Evolutionary conservation across 768 basidiomycete species (phyloP).

Genomic region (Leccinellum albellum): DNA sequence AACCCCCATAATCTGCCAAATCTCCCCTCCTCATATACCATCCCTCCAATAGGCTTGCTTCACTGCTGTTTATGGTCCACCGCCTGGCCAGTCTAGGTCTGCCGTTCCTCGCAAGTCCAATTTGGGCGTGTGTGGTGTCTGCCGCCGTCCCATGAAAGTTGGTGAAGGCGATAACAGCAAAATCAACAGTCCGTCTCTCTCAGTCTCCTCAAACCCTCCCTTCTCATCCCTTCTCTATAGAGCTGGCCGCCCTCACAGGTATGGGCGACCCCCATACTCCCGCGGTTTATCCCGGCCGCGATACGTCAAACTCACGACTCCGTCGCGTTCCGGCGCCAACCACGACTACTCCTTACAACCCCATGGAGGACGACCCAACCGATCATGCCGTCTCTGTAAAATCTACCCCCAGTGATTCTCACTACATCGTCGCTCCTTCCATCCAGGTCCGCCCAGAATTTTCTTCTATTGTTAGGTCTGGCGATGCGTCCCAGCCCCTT

Average conservation of each 20-base stretch:
- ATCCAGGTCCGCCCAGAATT: constrained; percentile 95
- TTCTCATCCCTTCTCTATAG: constrained; percentile 40
- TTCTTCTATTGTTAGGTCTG: constrained; percentile 68
- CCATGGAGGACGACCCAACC: constrained; percentile 82
- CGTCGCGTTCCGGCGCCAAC: constrained; percentile 21
- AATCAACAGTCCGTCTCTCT: constrained; percentile 73
- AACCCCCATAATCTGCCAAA: constrained; percentile 5
- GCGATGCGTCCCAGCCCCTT: constrained; percentile 71
- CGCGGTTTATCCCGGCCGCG: constrained; percentile 65
- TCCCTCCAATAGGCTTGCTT: constrained; percentile 76
- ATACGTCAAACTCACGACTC: constrained; percentile 42
- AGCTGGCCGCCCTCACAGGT: constrained; percentile 91
- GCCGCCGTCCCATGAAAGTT: constrained; percentile 94
- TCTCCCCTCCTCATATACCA: constrained; percentile 4
- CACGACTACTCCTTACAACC: constrained; percentile 46
- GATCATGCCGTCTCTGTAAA: constrained; percentile 54
- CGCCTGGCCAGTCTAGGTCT: constrained; percentile 53
- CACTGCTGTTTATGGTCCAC: constrained; percentile 92
- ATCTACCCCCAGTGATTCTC: constrained; percentile 44
- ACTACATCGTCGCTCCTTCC: constrained; percentile 84
- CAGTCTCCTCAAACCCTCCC: neutral
- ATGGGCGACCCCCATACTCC: constrained; percentile 63
- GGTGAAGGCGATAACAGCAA: constrained; percentile 79
- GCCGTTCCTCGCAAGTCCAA: constrained; percentile 66
- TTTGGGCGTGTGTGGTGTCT: constrained; percentile 95